Evolutionary conservation across 23 red algal species (phyloP).

Genomic region (Agarophyton chilense): DNA sequence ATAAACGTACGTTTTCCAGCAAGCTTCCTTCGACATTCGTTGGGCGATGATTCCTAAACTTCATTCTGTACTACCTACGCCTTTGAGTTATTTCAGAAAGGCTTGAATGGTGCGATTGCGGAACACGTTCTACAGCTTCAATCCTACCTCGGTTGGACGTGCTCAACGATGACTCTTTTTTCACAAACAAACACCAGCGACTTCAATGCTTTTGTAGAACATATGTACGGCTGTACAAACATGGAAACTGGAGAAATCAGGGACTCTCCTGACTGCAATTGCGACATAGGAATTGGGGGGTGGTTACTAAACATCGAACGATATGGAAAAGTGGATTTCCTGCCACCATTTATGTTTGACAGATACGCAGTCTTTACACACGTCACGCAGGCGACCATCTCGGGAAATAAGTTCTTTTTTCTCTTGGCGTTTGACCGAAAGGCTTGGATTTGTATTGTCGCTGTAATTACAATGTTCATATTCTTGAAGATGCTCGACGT

Average conservation of each 20-base stretch:
- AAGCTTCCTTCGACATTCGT: too few relatives aligned
- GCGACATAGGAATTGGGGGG: conserved; percentile 36
- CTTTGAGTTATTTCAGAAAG: background rate
- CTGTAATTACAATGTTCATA: background rate
- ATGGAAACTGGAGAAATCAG: background rate
- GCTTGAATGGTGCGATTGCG: background rate
- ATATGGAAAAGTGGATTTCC: conserved; percentile 13
- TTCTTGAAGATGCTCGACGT: conserved; percentile 18
- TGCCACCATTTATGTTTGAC: conserved; percentile 38
- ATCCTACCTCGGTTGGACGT: background rate
- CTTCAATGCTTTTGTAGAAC: background rate
- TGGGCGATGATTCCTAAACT: too few relatives aligned
- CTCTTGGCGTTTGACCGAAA: background rate
- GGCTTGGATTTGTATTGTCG: conserved; percentile 26
- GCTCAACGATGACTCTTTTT: background rate
- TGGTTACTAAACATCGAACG: conserved; percentile 11
- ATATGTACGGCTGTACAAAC: background rate
- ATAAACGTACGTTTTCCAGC: background rate
- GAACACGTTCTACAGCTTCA: background rate
- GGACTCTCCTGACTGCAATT: background rate
- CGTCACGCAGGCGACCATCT: background rate
- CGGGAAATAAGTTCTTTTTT: background rate
- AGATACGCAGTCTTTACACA: background rate
- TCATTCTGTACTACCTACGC: background rate
- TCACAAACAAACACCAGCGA: background rate